Base-by-base conservation (phyloP, 306 rosid species). In the Prunus mongolica region DNA sequence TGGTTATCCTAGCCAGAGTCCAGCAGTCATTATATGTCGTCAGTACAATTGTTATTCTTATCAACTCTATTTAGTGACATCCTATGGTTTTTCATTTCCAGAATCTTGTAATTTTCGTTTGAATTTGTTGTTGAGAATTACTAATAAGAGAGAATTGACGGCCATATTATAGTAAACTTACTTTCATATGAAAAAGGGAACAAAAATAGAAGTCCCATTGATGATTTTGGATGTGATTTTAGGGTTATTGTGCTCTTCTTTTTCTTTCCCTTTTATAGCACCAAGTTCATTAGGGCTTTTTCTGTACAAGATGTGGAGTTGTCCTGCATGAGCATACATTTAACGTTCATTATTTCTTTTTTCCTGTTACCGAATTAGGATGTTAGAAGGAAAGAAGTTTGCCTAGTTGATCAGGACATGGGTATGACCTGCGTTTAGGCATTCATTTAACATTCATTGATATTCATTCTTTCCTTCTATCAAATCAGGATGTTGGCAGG, bases 401-500 rank as follows among this genome's bases (percentile, higher is more conserved):
- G 55, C 84, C 62, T 77, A 66, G 74, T 50, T 83, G 86, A n/a
- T 18, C n/a, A 24, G 12, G 54, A 50, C 45, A 10, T 65, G 34
- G 52, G 38, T 34, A 10, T 24, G 16, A 16, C 46, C 14, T 76
- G 38, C 50, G 54, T 54, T 75, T 66, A 30, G 41, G 32, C 52
- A 15, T 71, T 6, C 32, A 20, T 46, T 13, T 72, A 19, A 38
- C 20, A 38, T 34, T 46, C 34, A 13, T 22, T 72, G 5, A 38
- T 55, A 27, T 15, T 8, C 2, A 9, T 46, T 66, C 51, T 78
- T n/a, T 73, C 81, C 64, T 74, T 61, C 77, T 52, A 25, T 72
- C 84, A 67, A 57, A 65, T 79, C 72, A 83, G 82, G 88, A 86
- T 68, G 76, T 82, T 57, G 62, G 74, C 79, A 86, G 69, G 82